A percentile compares a stretch with the other conserved stretches of the same genome.
Conservation (phyloP, 176 grass and related monocot species). For the Carex parvula region DNA sequence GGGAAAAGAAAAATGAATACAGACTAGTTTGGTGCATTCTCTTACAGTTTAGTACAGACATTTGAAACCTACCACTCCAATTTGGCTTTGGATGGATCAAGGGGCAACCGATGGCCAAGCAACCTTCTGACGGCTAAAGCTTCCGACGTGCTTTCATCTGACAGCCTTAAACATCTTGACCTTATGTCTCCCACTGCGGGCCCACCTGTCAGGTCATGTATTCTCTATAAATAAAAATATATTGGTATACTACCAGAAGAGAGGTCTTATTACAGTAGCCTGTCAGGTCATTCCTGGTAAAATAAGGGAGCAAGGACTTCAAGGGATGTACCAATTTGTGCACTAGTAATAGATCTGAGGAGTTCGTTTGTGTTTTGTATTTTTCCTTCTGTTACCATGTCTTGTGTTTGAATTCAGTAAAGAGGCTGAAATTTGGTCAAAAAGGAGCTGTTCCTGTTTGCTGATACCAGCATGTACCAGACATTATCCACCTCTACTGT, state of each 20-base stretch:
- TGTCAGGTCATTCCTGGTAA: not conserved
- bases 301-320: not conserved
- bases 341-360: not conserved
- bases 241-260: not conserved
- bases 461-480: not conserved
- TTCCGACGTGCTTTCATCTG: conserved; percentile 90
- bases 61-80: conserved; percentile 52
- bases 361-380: not conserved
- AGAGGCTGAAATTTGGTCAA: not conserved
- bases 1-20: not conserved
- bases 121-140: conserved; percentile 78
- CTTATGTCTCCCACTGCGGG: conserved; percentile 96
- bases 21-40: not conserved
- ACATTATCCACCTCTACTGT: not conserved
- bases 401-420: not conserved
- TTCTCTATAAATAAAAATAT: not conserved
- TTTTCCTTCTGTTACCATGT: not conserved
- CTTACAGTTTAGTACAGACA: not conserved
- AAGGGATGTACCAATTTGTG: not conserved
- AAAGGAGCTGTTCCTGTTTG: not conserved
- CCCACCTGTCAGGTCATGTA: conserved; percentile 50
- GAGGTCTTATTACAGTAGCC: not conserved
- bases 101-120: conserved; percentile 86
- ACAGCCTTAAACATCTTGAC: conserved; percentile 95
- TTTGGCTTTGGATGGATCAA: conserved; percentile 78